Evolutionary conservation across 768 basidiomycete species (phyloP).

Genomic region (Daedaleopsis nitida): DNA sequence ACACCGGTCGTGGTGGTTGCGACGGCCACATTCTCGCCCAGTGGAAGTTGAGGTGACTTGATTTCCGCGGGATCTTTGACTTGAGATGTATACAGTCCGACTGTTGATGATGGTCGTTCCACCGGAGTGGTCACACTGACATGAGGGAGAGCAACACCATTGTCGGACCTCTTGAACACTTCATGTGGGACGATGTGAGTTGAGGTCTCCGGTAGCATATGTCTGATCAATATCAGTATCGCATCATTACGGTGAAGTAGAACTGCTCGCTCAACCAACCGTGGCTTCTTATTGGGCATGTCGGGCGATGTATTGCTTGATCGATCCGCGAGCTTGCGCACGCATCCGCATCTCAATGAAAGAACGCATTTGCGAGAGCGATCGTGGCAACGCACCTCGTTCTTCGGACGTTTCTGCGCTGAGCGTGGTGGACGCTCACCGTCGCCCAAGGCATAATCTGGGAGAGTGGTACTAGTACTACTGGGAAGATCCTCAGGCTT

Average conservation of each 20-base stretch:
- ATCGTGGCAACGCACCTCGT: conserved; percentile 47
- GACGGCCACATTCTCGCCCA: conserved; percentile 61
- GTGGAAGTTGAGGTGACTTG: conserved; percentile 62
- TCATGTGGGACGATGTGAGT: conserved; percentile 9
- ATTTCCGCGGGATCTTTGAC: conserved; percentile 48
- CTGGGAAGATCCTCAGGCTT: too few relatives aligned
- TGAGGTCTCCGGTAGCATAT: conserved; percentile 13
- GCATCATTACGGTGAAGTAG: background rate
- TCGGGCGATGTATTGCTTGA: conserved; percentile 65
- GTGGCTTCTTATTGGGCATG: conserved; percentile 77
- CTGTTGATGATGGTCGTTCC: conserved; percentile 37
- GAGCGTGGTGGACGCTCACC: conserved; percentile 77
- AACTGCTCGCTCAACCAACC: conserved; percentile 41
- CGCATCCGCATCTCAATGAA: conserved; percentile 9
- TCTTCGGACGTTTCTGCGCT: conserved; percentile 75
- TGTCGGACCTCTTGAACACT: conserved; percentile 15
- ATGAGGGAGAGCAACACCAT: conserved; percentile 17
- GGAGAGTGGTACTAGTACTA: conserved; percentile 61
- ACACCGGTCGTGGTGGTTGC: conserved; percentile 42
- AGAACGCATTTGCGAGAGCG: background rate
- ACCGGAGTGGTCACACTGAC: conserved; percentile 34
- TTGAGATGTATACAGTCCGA: conserved; percentile 38
- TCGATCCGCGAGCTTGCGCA: conserved; percentile 58
- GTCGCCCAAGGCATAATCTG: conserved; percentile 80
- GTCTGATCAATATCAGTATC: conserved; percentile 8